Evolutionary conservation across 768 basidiomycete species (phyloP).

Genomic region (Boletellus sp.): DNA sequence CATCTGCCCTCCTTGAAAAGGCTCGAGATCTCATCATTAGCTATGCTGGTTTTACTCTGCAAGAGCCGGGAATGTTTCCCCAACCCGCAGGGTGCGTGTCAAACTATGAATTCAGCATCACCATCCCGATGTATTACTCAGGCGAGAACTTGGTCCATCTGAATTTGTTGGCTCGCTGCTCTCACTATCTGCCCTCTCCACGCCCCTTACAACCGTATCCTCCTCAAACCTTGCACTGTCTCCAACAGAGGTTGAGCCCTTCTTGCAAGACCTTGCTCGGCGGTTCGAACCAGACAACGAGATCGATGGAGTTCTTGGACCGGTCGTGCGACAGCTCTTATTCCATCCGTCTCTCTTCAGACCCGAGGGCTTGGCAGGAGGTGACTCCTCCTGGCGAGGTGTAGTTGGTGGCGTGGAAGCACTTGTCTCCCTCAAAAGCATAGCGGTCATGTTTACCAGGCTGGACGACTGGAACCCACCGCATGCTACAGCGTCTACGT

Average conservation of each 20-base stretch:
- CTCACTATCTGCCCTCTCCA: slow-evolving; percentile 63
- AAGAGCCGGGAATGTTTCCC: slow-evolving; percentile 94
- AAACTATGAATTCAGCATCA: background rate
- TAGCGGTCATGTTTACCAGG: slow-evolving; percentile 77
- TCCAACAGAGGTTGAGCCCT: slow-evolving; percentile 68
- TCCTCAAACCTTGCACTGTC: slow-evolving; percentile 49
- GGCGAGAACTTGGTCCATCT: slow-evolving; percentile 67
- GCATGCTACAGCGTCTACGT: slow-evolving; percentile 51
- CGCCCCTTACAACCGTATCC: slow-evolving; percentile 55
- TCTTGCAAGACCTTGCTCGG: slow-evolving; percentile 78
- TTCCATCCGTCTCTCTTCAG: slow-evolving; percentile 63
- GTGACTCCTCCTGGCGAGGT: slow-evolving; percentile 82
- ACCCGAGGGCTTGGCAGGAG: slow-evolving; percentile 66
- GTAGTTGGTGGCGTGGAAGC: slow-evolving; percentile 78
- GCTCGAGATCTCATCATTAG: slow-evolving; percentile 80
- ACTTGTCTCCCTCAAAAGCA: slow-evolving; percentile 75
- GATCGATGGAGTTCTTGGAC: slow-evolving; percentile 73
- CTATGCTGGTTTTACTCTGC: slow-evolving; percentile 83
- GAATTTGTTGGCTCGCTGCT: slow-evolving; percentile 85
- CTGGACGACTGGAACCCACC: slow-evolving; percentile 72
- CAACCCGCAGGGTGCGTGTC: slow-evolving; percentile 69
- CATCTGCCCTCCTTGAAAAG: slow-evolving; percentile 64
- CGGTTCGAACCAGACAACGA: slow-evolving; percentile 81
- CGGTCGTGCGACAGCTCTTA: slow-evolving; percentile 59
- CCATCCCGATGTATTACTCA: slow-evolving; percentile 25